Base-by-base conservation (phyloP, 2,329 filamentous ascomycete genomes). In the Xylariaceae sp. region DNA sequence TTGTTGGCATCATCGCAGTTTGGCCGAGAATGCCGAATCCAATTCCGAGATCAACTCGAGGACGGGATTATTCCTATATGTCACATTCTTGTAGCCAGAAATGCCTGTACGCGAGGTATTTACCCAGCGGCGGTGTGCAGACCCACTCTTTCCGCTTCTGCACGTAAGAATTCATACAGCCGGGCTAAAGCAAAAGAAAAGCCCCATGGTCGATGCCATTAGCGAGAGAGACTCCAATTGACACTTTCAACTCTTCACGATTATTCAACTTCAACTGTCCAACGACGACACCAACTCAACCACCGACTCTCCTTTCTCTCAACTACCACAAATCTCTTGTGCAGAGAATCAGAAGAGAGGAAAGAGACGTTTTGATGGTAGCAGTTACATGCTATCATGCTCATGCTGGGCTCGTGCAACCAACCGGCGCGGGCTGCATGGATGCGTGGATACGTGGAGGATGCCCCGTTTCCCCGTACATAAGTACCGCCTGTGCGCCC, bases 401-500 rank as follows among this genome's bases (percentile, higher is more conserved):
- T 42, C 11, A 42, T 9, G 37, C 37, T 30, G 23, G 11, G 9
- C 11, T 42, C 9, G 37, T 42, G 37, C 11, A 42, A 42, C 37
- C 9, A 23, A 54, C 56, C 53, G 23, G 23, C 50, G 53, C 53
- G 59, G 53, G 58, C 58, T 63, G 61, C 61, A 63, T 59, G 58
- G 42, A 63, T 63, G 61, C 61, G 61, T 63, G 58, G 58, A 30
- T 30, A 30, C 23, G 23, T 30, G 23, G 23, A 30, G 23, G 23
- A 30, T 59, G 51, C 50, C 23, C 53, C 48, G 54, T 55, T 55
- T 56, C 59, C 58, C 42, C 42, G 42, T 45, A n/a, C 42, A 13
- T n/a, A 45, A 45, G 57, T 62, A 62, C 58, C 61, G 61, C 61
- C 58, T 62, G 53, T 57, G 42, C 44, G 4, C 48, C 37, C 58